Base-by-base conservation (phyloP, 306 rosid species). In the Prunus fruticosa region DNA sequence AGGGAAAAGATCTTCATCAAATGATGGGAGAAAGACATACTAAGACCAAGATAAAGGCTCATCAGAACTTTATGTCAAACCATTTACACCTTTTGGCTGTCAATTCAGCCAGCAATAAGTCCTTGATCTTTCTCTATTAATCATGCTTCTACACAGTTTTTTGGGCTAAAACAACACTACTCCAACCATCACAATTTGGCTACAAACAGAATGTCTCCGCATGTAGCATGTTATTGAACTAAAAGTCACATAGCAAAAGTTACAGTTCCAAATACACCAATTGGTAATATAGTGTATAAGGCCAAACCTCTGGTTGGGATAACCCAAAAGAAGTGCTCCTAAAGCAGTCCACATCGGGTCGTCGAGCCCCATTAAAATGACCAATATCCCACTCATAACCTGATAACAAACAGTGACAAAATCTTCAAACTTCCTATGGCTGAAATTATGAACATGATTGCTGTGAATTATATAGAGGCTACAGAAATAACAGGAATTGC, bases 351-450 rank as follows among this genome's bases (percentile, higher is more conserved):
- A 95, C 96, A 67, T 89, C 81, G 43, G 97, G 98, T 20, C 96
- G 86, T 64, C 15, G 89, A 73, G 97, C 93, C 74, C 97, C 93
- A 56, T 54, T 77, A 61, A 95, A 92, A 85, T 92, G 98, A 70
- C 97, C 97, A 64, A 95, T 82, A 69, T 95, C 98, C 97, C 98
- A 95, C 81, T 92, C 97, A 74, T 95, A 95, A 84, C 97, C 98
- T 92, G 89, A 81, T 82, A 46, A 86, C 77, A 54, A 67, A 66
- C 77, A 76, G 71, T 22, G 68, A 72, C 58, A 83, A 80, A 80
- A 62, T 19, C 66, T 57, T 85, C 64, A 87, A 72, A 51, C 72
- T 53, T 79, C n/a, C 25, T 45, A 64, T 73, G 28, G 47, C 74
- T 30, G 56, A 78, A 85, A 49, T 34, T 52, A 16, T n/a, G 71